Conservation (phyloP, 2,329 filamentous ascomycete genomes). For the Claviceps maximensis region DNA sequence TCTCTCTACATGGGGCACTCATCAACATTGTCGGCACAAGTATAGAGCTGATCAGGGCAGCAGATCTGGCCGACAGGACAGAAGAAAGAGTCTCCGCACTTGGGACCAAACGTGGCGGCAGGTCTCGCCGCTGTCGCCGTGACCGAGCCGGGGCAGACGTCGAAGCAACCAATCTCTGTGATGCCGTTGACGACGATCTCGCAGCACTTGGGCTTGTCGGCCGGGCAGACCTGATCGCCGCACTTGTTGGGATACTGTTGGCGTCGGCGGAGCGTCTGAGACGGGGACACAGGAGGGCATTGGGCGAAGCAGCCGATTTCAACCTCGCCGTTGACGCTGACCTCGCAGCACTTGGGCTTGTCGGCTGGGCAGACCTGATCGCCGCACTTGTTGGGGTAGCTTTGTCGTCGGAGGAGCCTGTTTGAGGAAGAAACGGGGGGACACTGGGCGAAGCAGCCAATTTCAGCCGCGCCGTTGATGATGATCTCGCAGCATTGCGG, state of each 20-base stretch:
- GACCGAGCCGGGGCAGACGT: too few species aligned
- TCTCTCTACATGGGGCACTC: not conserved
- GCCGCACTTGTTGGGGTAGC: not conserved
- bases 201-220: not conserved
- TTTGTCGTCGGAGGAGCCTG: too few species aligned
- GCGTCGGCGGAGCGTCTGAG: not conserved
- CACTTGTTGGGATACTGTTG: not conserved
- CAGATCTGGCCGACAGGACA: not conserved
- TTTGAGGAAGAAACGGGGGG: too few species aligned
- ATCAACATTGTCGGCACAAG: not conserved
- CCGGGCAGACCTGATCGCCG: not conserved
- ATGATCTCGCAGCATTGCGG: not conserved
- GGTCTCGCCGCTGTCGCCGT: not conserved
- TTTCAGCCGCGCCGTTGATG: not conserved
- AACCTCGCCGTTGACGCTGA: not conserved
- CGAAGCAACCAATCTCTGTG: too few species aligned
- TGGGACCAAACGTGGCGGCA: not conserved
- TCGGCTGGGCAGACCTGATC: not conserved
- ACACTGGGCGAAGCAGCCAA: too few species aligned
- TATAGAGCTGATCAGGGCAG: not conserved
- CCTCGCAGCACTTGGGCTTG: not conserved
- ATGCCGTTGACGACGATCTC: not conserved
- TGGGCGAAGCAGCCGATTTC: not conserved
- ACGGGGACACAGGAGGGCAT: not conserved
- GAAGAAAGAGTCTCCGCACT: not conserved